Evolutionary conservation across 2,329 filamentous ascomycete genomes (phyloP).

Genomic region (Penicillium sp.): DNA sequence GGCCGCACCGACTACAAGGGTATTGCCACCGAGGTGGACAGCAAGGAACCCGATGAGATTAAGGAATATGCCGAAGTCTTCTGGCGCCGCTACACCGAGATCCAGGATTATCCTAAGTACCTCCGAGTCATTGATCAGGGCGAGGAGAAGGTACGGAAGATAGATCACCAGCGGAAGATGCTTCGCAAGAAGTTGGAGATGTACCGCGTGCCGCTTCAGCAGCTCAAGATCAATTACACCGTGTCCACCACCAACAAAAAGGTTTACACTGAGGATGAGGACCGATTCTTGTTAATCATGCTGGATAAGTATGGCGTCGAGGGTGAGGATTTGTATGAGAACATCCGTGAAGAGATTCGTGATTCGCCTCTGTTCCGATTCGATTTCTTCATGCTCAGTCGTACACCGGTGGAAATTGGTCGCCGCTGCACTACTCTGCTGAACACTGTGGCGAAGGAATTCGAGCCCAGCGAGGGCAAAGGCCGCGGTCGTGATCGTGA

Average conservation of each 20-base stretch:
- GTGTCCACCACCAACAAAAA: slow-evolving; percentile 99
- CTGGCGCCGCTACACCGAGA: slow-evolving; percentile 91
- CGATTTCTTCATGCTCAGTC: slow-evolving; percentile 98
- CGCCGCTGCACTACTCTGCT: slow-evolving; percentile 90
- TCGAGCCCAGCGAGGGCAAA: slow-evolving; percentile 77
- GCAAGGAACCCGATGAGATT: slow-evolving; percentile 80
- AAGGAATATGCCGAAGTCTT: slow-evolving; percentile 91
- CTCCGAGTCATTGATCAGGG: slow-evolving; percentile 87
- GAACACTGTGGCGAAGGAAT: slow-evolving; percentile 91
- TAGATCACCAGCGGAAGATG: slow-evolving; percentile 89
- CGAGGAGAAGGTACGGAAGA: slow-evolving; percentile 83
- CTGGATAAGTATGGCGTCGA: slow-evolving; percentile 91
- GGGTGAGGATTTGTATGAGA: slow-evolving; percentile 83
- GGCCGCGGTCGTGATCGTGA: slow-evolving; percentile 61
- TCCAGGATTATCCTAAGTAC: slow-evolving; percentile 84
- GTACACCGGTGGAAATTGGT: slow-evolving; percentile 88
- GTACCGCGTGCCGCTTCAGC: slow-evolving; percentile 95
- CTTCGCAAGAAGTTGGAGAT: slow-evolving; percentile 92
- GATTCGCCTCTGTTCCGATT: slow-evolving; percentile 94
- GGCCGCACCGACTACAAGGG: slow-evolving; percentile 80
- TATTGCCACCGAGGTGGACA: slow-evolving; percentile 87
- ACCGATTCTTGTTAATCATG: slow-evolving; percentile 90
- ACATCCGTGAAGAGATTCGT: slow-evolving; percentile 94
- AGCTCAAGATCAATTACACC: slow-evolving; percentile 98
- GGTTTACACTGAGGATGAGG: slow-evolving; percentile 97